Base-by-base conservation (phyloP, 1,284 basidiomycete species). In the Volvariella volvacea region DNA sequence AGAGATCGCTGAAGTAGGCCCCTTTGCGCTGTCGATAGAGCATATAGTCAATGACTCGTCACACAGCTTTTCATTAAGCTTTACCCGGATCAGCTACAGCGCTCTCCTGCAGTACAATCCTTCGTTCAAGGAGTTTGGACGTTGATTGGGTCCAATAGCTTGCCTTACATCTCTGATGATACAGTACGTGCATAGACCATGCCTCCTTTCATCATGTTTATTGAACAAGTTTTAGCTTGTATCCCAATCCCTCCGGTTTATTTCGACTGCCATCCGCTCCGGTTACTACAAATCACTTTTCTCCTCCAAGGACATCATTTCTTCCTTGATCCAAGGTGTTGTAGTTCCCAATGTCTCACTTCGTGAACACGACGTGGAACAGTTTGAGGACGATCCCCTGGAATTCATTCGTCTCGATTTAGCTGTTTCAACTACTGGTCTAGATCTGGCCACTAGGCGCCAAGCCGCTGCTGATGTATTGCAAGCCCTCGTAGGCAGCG, bases 321-420 rank as follows among this genome's bases (percentile, higher is more conserved):
- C 83, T 12, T 80, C 82, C 14, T 82, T 98, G 48, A 82, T 91
- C 31, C 83, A 92, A 58, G 88, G 92, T 44, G 93, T 99, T 51
- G 86, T 98, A 21, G 73, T 99, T 22, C 94, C 95, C 21, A 98
- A 97, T 58, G 91, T 98, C 52, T 72, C 78, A 14, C 73, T 98
- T 28, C 76, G 94, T 33, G 85, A 89, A 43, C 86, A 92, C 51
- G 94, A 98, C 51, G 78, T 94, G 48, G 95, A 99, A 58, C 86
- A 94, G 64, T 98, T 99, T 58, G 92, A 98, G 64, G 95, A 99
- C 51, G 93, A 97, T 54, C 95, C 95, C 0, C 78, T 95, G 39
- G 95, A 98, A 60, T 99, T 90, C 62, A 91, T 99, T 52, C 83
- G 93, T 15, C 74, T 91, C 22, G 94, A 98, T 60, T 70, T 99